phyloP scores from a whole-genome alignment of 1,139 yeast genomes.

The Kodamaea derodonti region DNA sequence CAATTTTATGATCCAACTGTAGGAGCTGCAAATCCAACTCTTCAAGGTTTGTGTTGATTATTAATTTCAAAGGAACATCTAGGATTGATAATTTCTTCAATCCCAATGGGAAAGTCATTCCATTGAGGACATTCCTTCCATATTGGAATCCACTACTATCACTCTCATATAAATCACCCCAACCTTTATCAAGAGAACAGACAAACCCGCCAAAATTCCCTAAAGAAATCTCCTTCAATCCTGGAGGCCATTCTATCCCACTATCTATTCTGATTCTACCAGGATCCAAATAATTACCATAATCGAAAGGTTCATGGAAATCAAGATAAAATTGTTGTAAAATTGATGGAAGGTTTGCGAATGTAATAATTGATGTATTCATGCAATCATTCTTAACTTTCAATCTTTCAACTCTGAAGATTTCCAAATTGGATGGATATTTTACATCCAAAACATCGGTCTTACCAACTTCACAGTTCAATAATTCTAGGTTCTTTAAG shows the following conservation, averaged over 20 bases:
- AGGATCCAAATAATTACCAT: background rate
- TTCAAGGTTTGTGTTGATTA: background rate
- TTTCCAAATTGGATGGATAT: background rate
- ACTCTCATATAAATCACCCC: background rate
- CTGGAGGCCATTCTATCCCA: background rate
- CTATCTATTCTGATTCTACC: background rate
- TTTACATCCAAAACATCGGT: background rate
- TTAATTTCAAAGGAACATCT: background rate
- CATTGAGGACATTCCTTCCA: background rate
- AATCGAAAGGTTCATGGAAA: background rate
- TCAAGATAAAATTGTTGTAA: background rate
- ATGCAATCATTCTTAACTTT: background rate
- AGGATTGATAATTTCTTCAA: background rate
- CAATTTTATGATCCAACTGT: background rate
- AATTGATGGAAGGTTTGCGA: background rate
- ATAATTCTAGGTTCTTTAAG: background rate
- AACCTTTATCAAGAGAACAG: background rate
- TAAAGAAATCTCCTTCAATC: background rate
- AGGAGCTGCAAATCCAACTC: background rate
- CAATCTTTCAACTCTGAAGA: background rate
- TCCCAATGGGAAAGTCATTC: background rate
- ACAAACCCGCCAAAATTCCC: background rate
- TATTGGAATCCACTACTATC: too few species aligned
- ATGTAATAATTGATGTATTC: background rate
- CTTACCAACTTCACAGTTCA: background rate